Percentiles rank a stretch among this genome's conserved stretches.
Evolutionary conservation across 176 grass and related monocot genomes (phyloP).

Genomic region (Thinopyrum elongatum): DNA sequence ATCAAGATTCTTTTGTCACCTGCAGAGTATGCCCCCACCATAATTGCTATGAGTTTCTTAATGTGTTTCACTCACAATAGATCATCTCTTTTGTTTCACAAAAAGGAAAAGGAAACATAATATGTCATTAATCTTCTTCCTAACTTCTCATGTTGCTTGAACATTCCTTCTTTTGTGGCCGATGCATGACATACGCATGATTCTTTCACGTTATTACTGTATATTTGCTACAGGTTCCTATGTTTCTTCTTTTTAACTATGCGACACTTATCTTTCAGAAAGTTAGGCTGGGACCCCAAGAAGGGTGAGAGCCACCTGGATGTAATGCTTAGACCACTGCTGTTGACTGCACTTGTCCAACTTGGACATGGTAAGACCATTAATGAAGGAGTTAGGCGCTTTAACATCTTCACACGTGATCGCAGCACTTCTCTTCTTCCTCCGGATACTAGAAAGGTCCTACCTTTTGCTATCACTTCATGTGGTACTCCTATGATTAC

Average conservation of each 20-base stretch:
- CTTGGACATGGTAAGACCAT: constrained; percentile 66
- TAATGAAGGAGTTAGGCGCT: constrained; percentile 68
- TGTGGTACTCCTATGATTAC: not conserved
- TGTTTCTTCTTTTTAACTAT: not conserved
- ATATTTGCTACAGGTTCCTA: not conserved
- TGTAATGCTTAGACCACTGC: constrained; percentile 65
- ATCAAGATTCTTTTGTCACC: constrained; percentile 67
- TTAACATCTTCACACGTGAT: constrained; percentile 58
- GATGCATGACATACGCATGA: not conserved
- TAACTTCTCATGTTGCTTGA: not conserved
- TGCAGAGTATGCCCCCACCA: constrained; percentile 62
- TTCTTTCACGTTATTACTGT: not conserved
- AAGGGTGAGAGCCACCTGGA: constrained; percentile 64
- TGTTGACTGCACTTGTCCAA: constrained; percentile 69
- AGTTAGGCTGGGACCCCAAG: constrained; percentile 82
- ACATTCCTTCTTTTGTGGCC: constrained; percentile 11
- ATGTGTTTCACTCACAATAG: not conserved
- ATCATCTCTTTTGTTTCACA: not conserved
- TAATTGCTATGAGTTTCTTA: constrained; percentile 21
- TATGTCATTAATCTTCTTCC: constrained; percentile 4
- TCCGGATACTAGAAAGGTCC: constrained; percentile 85
- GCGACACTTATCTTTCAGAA: constrained; percentile 49
- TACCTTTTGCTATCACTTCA: constrained; percentile 23
- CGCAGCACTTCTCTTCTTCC: constrained; percentile 62
- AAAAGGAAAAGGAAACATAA: not conserved